Evolutionary conservation across 345 rosid species (phyloP).

Genomic region (Triadica sebifera): DNA sequence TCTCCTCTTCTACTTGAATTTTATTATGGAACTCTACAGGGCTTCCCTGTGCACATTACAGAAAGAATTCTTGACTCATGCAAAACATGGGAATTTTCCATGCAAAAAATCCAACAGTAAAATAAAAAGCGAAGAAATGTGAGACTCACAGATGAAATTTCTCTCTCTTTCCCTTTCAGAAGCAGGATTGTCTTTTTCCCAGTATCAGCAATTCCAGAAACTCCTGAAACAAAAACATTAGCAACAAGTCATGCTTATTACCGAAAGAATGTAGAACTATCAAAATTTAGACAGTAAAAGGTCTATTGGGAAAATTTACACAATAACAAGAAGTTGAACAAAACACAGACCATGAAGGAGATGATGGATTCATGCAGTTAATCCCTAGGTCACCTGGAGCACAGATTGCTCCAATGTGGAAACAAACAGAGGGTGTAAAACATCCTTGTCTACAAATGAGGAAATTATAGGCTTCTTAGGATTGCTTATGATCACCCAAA

Average conservation of each 20-base stretch:
- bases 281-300: background rate
- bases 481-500: background rate
- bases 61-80: background rate
- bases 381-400: too few relatives aligned
- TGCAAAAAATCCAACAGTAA: slow-evolving; percentile 1
- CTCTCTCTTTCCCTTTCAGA: slow-evolving; percentile 62
- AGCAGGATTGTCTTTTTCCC: slow-evolving; percentile 58
- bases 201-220: slow-evolving; percentile 33
- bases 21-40: background rate
- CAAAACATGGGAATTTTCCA: background rate
- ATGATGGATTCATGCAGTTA: too few relatives aligned
- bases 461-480: too few relatives aligned
- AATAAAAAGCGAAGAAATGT: slow-evolving; percentile 6
- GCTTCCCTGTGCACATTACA: slow-evolving; percentile 5
- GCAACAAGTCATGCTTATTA: background rate
- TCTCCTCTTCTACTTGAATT: background rate
- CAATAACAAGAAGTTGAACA: background rate
- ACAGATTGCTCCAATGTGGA: too few relatives aligned
- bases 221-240: slow-evolving; percentile 35
- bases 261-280: background rate
- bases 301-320: background rate
- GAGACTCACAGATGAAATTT: slow-evolving; percentile 47
- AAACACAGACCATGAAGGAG: background rate
- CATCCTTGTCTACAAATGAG: too few relatives aligned
- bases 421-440: too few relatives aligned